phyloP scores from a whole-genome alignment of 208 protist species.

The Leishmania aethiopica region DNA sequence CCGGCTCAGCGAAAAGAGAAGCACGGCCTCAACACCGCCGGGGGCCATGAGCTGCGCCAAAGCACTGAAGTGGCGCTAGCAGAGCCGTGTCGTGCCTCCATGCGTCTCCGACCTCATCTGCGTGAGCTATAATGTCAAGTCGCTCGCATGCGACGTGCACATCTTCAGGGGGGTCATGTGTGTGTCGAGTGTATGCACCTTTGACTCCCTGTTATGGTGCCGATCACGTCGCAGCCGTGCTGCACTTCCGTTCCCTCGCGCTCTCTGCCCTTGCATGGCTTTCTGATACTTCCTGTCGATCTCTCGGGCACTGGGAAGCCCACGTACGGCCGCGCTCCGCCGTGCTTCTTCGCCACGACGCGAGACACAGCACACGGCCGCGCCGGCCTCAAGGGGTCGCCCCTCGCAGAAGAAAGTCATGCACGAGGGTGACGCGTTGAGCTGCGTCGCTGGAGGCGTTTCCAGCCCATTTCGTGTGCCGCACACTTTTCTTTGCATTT shows the following conservation, averaged over 20 bases:
- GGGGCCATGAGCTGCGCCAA: constrained; percentile 48
- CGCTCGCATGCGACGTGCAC: constrained; percentile 35
- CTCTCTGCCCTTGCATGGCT: background rate
- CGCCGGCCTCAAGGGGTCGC: background rate
- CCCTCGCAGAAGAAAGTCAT: background rate
- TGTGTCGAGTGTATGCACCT: constrained; percentile 32
- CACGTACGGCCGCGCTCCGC: constrained; percentile 20
- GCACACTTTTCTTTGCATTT: background rate
- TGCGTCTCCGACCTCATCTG: constrained; percentile 41
- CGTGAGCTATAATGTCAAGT: constrained; percentile 54
- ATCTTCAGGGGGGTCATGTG: constrained; percentile 34
- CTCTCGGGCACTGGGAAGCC: constrained; percentile 34
- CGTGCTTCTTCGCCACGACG: constrained; percentile 19
- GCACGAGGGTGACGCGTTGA: background rate
- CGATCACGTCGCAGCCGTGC: constrained; percentile 54
- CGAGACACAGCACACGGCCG: background rate
- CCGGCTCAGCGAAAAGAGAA: background rate
- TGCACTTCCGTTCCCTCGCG: constrained; percentile 31
- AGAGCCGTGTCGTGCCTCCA: constrained; percentile 9
- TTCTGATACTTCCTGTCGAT: constrained; percentile 44
- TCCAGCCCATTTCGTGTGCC: constrained; percentile 14
- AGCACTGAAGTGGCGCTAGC: constrained; percentile 23
- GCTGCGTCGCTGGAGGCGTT: background rate
- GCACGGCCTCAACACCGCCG: constrained; percentile 44
- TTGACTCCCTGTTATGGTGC: constrained; percentile 54